Conservation (phyloP, 176 grass and related monocot genomes). For the Metroxylon sagu region DNA sequence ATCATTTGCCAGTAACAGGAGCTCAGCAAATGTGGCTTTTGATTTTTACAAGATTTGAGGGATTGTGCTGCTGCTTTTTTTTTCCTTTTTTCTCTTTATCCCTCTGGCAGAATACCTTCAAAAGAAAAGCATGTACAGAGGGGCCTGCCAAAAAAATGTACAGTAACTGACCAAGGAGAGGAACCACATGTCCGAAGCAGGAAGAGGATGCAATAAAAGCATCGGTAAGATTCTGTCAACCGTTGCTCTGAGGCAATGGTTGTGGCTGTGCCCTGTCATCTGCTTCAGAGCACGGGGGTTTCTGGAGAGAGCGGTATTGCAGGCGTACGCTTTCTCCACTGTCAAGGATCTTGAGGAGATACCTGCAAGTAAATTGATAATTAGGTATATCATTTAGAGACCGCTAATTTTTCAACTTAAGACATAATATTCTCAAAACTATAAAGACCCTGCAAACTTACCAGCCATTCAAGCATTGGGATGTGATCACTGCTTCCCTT, state of each 20-base stretch:
- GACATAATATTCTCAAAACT: neutral
- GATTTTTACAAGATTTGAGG: too few species aligned
- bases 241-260: neutral
- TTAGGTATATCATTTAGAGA: neutral
- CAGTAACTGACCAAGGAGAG: too few species aligned
- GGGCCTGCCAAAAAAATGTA: too few species aligned
- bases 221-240: neutral
- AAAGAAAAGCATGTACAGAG: too few species aligned
- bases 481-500: conserved; percentile 66
- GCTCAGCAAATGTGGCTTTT: too few species aligned
- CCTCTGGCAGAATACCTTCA: too few species aligned
- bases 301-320: conserved; percentile 66
- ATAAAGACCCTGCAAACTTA: conserved; percentile 8
- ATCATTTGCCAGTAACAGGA: too few species aligned
- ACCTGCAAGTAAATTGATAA: conserved; percentile 26
- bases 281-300: conserved; percentile 21
- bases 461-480: conserved; percentile 83
- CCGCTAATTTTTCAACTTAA: neutral
- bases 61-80: too few species aligned
- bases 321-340: conserved; percentile 61
- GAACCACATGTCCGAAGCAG: too few species aligned
- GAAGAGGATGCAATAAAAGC: too few species aligned
- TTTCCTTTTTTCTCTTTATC: too few species aligned
- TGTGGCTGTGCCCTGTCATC: conserved; percentile 23
- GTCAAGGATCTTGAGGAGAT: conserved; percentile 57